These are phyloP conservation scores for Microdochium nivale DNA, from an alignment of 2,329 filamentous ascomycete genomes.

Conservation along the genomic window DNA sequence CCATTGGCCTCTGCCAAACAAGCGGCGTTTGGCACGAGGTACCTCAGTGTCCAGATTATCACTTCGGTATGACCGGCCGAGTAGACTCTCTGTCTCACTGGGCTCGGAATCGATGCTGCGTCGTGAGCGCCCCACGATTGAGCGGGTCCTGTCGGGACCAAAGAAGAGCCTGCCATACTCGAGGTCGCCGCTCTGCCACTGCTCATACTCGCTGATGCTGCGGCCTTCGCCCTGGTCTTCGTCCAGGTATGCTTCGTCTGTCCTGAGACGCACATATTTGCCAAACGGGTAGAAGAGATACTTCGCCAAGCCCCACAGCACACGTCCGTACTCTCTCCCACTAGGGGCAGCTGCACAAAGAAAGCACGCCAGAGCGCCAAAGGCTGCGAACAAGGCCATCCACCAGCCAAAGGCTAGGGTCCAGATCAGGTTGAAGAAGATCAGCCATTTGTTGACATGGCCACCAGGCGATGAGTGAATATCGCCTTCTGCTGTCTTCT, in stretches of 20 bases:
- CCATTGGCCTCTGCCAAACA: constrained; percentile 96
- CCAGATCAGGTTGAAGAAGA: constrained; percentile 87
- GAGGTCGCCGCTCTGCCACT: constrained; percentile 96
- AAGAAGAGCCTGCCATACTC: constrained; percentile 96
- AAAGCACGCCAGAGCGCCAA: constrained; percentile 71
- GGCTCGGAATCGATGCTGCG: constrained; percentile 79
- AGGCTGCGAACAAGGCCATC: constrained; percentile 68
- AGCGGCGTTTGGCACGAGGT: constrained; percentile 60
- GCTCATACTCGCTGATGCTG: constrained; percentile 97
- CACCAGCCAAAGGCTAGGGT: constrained; percentile 93
- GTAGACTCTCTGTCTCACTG: constrained; percentile 81
- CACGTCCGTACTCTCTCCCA: constrained; percentile 74
- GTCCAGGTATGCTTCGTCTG: constrained; percentile 88
- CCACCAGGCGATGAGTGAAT: constrained; percentile 93
- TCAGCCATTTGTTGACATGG: constrained; percentile 73
- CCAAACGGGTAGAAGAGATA: constrained; percentile 97
- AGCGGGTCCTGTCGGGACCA: constrained; percentile 69
- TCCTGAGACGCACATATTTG: constrained; percentile 86
- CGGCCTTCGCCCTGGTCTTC: constrained; percentile 93
- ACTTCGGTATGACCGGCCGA: constrained; percentile 52
- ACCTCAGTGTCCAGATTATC: constrained; percentile 31
- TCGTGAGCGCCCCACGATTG: constrained; percentile 76
- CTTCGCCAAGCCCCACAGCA: constrained; percentile 73
- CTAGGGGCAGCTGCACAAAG: constrained; percentile 71
- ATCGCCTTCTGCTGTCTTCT: constrained; percentile 91